Evolutionary conservation across 1,139 yeast species (phyloP).

Genomic region (Kodamaea anthophila): DNA sequence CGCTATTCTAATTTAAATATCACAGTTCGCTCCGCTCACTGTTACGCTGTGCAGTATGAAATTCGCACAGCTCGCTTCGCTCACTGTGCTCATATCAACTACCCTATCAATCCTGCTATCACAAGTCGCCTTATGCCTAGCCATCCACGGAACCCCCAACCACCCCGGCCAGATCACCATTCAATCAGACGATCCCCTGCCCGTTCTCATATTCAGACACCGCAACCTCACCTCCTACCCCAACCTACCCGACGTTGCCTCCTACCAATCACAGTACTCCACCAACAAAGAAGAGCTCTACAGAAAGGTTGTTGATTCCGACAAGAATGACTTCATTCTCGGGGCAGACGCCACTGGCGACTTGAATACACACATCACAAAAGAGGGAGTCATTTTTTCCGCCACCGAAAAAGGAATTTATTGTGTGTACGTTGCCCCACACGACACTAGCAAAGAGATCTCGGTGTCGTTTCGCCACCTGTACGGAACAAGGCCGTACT

Average conservation of each 20-base stretch:
- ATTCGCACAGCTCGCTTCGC: too few species aligned
- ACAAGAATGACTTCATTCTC: slow-evolving; percentile 2
- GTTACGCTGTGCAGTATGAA: too few species aligned
- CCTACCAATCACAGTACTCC: slow-evolving; percentile 1
- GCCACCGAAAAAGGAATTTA: slow-evolving; percentile 26
- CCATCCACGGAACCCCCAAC: too few species aligned
- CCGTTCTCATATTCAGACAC: slow-evolving; percentile 4
- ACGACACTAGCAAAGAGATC: slow-evolving; percentile 10
- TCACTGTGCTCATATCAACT: too few species aligned
- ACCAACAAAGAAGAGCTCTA: neutral
- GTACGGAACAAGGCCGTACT: slow-evolving; percentile 23
- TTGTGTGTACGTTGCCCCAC: slow-evolving; percentile 29
- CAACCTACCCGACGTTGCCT: slow-evolving; percentile 2
- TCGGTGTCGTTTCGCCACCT: slow-evolving; percentile 20
- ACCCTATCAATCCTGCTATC: too few species aligned
- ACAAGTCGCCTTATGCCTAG: too few species aligned
- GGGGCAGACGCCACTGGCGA: slow-evolving; percentile 7
- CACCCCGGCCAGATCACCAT: too few species aligned
- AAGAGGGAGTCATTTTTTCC: slow-evolving; percentile 11
- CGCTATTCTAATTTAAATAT: too few species aligned
- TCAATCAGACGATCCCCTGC: too few species aligned
- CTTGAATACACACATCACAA: slow-evolving; percentile 9
- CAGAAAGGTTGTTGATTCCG: slow-evolving; percentile 3
- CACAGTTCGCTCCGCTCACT: too few species aligned
- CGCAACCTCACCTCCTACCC: slow-evolving; percentile 2